These are phyloP conservation scores for Populus simonii DNA, from an alignment of 345 rosid species.

Conservation along the genomic window DNA sequence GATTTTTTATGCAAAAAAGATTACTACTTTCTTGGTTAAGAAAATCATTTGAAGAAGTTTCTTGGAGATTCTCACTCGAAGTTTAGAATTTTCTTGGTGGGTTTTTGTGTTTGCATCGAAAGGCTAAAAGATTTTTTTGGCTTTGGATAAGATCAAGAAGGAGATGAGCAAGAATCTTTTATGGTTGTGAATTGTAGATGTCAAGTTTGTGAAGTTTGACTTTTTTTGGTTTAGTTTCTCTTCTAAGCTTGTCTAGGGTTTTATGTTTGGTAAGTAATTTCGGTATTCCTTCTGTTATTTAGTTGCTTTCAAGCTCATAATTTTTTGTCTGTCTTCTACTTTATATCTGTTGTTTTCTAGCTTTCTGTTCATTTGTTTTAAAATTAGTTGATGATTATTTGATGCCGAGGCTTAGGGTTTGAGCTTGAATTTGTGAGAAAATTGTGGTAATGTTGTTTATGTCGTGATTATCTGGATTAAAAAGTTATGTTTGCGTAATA, in stretches of 20 bases:
- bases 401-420: neutral
- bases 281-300: conserved; percentile 3
- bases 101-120: conserved; percentile 27
- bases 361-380: conserved; percentile 5
- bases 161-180: conserved; percentile 16
- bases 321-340: neutral
- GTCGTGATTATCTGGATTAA: neutral
- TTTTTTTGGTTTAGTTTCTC: conserved; percentile 29
- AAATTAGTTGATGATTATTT: conserved; percentile 4
- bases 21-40: conserved; percentile 6
- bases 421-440: conserved; percentile 5
- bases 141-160: conserved; percentile 25
- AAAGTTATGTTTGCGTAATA: too few relatives aligned
- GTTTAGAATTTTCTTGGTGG: conserved; percentile 34
- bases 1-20: neutral
- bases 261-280: conserved; percentile 12
- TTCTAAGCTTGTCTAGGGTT: conserved; percentile 23
- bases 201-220: conserved; percentile 20
- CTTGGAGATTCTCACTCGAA: conserved; percentile 26
- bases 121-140: conserved; percentile 16
- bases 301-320: conserved; percentile 1
- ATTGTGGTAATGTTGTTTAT: neutral
- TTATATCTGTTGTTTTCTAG: conserved; percentile 1
- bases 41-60: conserved; percentile 17
- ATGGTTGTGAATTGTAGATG: conserved; percentile 5